Conservation (phyloP, 495 filamentous ascomycete species). For the Xylaria curta region DNA sequence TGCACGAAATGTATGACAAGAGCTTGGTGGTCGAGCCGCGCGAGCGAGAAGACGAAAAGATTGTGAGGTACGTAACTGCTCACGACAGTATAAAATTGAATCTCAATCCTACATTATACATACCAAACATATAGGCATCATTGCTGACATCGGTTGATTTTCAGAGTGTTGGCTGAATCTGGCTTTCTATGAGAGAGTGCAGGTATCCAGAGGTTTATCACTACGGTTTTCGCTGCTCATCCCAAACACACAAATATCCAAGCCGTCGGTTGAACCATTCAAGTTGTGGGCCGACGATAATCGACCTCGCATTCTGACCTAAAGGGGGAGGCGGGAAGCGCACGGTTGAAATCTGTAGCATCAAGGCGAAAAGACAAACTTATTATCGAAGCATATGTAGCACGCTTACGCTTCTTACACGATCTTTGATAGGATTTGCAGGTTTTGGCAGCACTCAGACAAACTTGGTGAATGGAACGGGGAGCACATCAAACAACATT, state of each 20-base stretch:
- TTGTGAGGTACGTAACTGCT: slow-evolving; percentile 58
- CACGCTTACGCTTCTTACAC: neutral
- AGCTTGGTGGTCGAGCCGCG: slow-evolving; percentile 91
- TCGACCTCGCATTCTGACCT: neutral
- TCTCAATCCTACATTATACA: neutral
- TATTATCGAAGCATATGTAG: neutral
- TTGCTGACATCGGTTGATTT: slow-evolving; percentile 1
- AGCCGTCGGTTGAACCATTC: neutral
- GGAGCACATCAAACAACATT: neutral
- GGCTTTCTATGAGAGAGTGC: slow-evolving; percentile 47
- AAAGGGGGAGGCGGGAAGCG: neutral
- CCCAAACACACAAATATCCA: neutral
- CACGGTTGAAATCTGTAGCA: neutral
- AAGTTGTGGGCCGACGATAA: neutral
- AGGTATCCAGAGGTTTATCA: neutral
- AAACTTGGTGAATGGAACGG: neutral
- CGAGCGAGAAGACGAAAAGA: slow-evolving; percentile 91
- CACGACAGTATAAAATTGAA: neutral
- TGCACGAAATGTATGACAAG: slow-evolving; percentile 99
- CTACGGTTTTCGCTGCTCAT: neutral
- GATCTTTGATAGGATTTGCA: neutral
- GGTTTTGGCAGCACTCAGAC: neutral
- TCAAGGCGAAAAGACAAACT: slow-evolving; percentile 7
- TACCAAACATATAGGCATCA: slow-evolving; percentile 6
- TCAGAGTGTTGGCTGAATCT: slow-evolving; percentile 55